A percentile compares a stretch with the other conserved stretches of the same genome.
phyloP scores from a whole-genome alignment of 257 asterid species.

The Solanum virginianum region DNA sequence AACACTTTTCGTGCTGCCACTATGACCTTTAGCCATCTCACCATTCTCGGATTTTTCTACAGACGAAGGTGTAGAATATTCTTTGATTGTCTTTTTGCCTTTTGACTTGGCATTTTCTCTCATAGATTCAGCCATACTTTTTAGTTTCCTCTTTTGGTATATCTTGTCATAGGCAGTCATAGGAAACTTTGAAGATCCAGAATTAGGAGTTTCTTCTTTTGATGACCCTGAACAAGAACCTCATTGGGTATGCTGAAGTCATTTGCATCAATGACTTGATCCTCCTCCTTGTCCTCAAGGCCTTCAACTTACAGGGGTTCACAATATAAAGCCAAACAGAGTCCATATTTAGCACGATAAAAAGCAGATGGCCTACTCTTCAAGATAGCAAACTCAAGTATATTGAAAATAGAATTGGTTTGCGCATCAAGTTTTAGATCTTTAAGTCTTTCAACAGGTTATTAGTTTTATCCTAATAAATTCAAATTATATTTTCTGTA shows the following conservation, averaged over 20 bases:
- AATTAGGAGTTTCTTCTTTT: too few species aligned
- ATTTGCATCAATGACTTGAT: too few species aligned
- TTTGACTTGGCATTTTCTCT: slow-evolving; percentile 7
- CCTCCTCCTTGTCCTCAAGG: too few species aligned
- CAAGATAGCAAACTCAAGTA: slow-evolving; percentile 36
- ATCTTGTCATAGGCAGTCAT: too few species aligned
- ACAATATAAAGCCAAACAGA: slow-evolving; percentile 9
- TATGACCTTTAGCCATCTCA: neutral
- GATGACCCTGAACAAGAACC: too few species aligned
- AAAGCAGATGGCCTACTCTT: slow-evolving; percentile 54
- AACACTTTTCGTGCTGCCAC: neutral
- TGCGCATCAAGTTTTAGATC: slow-evolving; percentile 13
- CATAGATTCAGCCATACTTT: slow-evolving; percentile 54
- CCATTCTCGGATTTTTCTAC: slow-evolving; percentile 4
- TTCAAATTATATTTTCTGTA: too few species aligned
- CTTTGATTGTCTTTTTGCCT: neutral
- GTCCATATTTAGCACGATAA: slow-evolving; percentile 26
- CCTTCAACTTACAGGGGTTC: slow-evolving; percentile 14
- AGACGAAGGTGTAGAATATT: neutral
- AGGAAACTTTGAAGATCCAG: too few species aligned
- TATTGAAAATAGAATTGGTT: neutral
- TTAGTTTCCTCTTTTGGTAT: slow-evolving; percentile 26
- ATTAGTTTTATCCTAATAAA: too few species aligned
- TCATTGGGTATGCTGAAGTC: too few species aligned
- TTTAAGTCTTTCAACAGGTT: slow-evolving; percentile 26